Evolutionary conservation across 352 stramenopile species (phyloP), one percentile per base, ranked within the genome.

Genomic region (Pythium periplocum): DNA sequence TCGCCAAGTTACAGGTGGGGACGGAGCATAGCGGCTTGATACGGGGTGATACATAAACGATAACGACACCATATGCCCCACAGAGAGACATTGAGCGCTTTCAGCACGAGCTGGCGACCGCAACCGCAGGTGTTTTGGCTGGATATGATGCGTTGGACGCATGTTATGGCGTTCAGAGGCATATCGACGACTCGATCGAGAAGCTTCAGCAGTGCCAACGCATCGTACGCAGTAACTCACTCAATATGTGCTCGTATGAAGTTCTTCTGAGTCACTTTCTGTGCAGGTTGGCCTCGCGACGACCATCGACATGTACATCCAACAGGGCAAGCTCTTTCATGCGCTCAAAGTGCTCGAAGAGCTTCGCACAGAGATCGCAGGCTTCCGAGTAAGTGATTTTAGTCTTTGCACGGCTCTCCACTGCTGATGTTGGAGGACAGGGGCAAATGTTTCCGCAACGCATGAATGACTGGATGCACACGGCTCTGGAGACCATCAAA

Each of bases 381-480:
- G 68, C 3, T 91, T 91, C 48, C 74, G 78, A 6, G 81, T 91
- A 57, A 38, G 49, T 39, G 47, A 4, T 41, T 10, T 36, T 6
- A 45, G 11, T 38, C 9, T n/a, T 38, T 7, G 30, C 31, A 2
- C 36, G 11, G 3, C n/a, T 7, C 30, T 12, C 10, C 11, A 57
- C 1, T 59, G 44, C 37, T 2, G 34, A 34, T 11, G 47, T 46
- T 7, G 8, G 4, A 45, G 12, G 9, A 30, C 57, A 89, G 81
- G 78, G 81, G n/a, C 76, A 83, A 62, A 51, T 86, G 37, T 89
- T 91, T 56, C 78, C 77, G 6, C 74, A 86, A 54, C 74, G 77
- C 31, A 87, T 88, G 70, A 87, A 84, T 55, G 77, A 86, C 48
- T 91, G 81, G 81, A 88, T 89, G 68, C 72, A 85, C 43, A 67